Evolutionary conservation across 169 alveolate species (phyloP).

Genomic region (Plasmodium vivax): DNA sequence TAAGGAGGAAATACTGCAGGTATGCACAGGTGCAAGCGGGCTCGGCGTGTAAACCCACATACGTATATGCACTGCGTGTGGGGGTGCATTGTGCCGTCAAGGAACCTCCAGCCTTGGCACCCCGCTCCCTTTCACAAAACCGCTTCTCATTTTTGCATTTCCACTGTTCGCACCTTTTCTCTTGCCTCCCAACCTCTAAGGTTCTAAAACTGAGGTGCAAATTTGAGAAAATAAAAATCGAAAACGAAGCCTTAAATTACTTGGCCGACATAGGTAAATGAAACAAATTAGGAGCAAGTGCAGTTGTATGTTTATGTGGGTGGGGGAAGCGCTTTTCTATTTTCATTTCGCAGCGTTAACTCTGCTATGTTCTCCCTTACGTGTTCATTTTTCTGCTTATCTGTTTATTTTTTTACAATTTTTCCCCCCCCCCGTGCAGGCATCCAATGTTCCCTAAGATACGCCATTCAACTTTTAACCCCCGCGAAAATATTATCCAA

Average conservation of each 20-base stretch:
- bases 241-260: conserved; percentile 61
- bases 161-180: background rate
- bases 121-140: background rate
- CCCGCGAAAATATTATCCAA: conserved; percentile 95
- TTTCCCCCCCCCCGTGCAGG: conserved; percentile 80
- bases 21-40: background rate
- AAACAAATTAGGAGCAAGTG: conserved; percentile 92
- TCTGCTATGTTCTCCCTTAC: background rate
- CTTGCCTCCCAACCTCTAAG: conserved; percentile 3
- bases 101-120: background rate
- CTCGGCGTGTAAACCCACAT: background rate
- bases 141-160: background rate
- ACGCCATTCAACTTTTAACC: conserved; percentile 94
- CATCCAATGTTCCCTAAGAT: conserved; percentile 51
- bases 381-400: conserved; percentile 84
- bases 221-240: conserved; percentile 70
- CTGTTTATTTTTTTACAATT: conserved; percentile 93
- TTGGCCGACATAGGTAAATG: conserved; percentile 62
- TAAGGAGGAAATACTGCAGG: conserved; percentile 88
- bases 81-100: background rate
- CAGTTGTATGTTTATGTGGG: conserved; percentile 91
- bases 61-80: background rate
- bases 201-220: conserved; percentile 70
- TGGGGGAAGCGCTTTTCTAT: background rate
- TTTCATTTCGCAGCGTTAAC: background rate